Base-by-base conservation (phyloP, 805 yeast species). In the Cyberlindnera xylosilytica region DNA sequence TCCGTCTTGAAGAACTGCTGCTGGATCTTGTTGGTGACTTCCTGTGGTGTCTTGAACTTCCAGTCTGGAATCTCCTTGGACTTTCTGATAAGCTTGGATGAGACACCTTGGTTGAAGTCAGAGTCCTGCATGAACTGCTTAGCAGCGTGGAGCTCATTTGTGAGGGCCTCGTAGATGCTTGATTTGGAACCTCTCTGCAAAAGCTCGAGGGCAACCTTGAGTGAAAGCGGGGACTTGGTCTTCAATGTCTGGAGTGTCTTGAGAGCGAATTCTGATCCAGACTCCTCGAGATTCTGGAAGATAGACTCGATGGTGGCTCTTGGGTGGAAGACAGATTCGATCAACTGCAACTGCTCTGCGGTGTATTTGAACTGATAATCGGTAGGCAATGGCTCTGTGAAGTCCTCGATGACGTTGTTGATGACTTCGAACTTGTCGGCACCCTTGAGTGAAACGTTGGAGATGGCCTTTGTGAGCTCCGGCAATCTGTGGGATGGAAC, bases 381-480 rank as follows among this genome's bases (percentile, higher is more conserved):
- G 31, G 63, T 67, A 24, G 96, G 93, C 40, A 82, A 66, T 32
- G 78, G 79, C 43, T 78, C 82, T 13, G 83, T 68, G 60, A 79
- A 91, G 60, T 89, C 96, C 57, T 87, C 88, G 45, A 91, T 76
- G 5, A 89, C 78, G 38, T 70, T 71, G 64, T 83, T 82, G 26
- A 91, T 79, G 51, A 84, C 71, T 20, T 54, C 45, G 39, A 53
- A 54, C 20, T 65, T 53, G 28, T 57, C 57, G 27, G 57, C 54
- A 16, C 39, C 39, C 44, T 65, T 61, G 13, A 53, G 43, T 11
- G 44, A 46, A 3, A 40, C 46, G 31, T 53, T 80, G 8, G 84
- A 72, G 46, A 91, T 72, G 50, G 95, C 78, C 39, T 70, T 71
- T 48, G 76, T 73, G 52, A 91, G 72, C 20, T 76, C 81, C 1